phyloP scores from a whole-genome alignment of 1,284 basidiomycete species.

The Wolfiporia cocos region DNA sequence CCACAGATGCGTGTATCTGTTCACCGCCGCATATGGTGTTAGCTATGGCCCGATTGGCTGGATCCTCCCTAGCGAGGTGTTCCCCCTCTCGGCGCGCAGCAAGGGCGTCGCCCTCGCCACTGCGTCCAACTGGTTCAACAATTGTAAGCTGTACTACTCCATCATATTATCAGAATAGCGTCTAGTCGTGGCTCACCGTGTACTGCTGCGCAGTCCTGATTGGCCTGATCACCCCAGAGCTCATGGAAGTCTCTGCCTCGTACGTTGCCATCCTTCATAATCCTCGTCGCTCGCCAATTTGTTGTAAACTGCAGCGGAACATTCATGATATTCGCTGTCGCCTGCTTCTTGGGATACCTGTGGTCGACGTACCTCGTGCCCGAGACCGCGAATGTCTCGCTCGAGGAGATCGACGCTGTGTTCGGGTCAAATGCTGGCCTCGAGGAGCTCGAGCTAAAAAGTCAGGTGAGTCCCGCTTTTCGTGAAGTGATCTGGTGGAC shows the following conservation, averaged over 20 bases:
- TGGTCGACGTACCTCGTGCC: conserved; percentile 68
- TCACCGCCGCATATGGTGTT: conserved; percentile 78
- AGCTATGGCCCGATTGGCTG: conserved; percentile 85
- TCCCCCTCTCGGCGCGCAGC: conserved; percentile 81
- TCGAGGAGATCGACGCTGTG: conserved; percentile 72
- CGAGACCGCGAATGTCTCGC: conserved; percentile 69
- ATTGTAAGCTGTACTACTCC: conserved; percentile 43
- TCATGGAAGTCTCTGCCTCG: conserved; percentile 60
- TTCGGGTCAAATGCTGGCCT: conserved; percentile 52
- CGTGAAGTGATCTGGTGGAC: too few relatives aligned
- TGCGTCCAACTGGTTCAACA: conserved; percentile 79
- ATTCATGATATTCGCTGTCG: conserved; percentile 59
- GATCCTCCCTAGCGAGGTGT: conserved; percentile 80
- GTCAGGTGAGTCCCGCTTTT: conserved; percentile 40
- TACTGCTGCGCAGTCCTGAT: conserved; percentile 55
- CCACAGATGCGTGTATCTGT: conserved; percentile 62
- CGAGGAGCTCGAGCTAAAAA: conserved; percentile 44
- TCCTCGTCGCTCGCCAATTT: conserved; percentile 1
- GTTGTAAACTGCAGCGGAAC: conserved; percentile 40
- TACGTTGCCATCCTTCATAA: conserved; percentile 35
- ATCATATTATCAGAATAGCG: too few relatives aligned
- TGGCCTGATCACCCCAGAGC: conserved; percentile 70
- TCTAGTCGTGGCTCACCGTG: too few relatives aligned
- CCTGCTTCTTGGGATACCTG: conserved; percentile 58
- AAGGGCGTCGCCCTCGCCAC: conserved; percentile 83